Evolutionary conservation across 2,329 filamentous ascomycete genomes (phyloP).

Genomic region (Trichophyton equinum): DNA sequence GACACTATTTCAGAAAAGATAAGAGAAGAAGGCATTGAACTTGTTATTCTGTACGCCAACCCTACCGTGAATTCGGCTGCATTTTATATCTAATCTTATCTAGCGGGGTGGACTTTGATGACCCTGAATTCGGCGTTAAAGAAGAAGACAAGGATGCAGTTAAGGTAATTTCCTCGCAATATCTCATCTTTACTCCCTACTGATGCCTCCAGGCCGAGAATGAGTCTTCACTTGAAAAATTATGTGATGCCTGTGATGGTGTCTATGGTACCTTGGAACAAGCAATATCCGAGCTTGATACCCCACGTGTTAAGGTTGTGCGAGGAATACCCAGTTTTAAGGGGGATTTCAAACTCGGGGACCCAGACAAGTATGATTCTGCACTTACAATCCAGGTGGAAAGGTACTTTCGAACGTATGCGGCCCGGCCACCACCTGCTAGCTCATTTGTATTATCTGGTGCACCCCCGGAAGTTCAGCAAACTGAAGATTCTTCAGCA

Average conservation of each 20-base stretch:
- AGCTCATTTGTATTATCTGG: conserved; percentile 57
- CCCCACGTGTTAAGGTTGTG: conserved; percentile 62
- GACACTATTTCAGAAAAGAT: conserved; percentile 60
- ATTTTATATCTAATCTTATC: conserved; percentile 17
- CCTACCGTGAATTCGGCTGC: not conserved
- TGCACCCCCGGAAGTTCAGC: conserved; percentile 34
- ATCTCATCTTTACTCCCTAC: not conserved
- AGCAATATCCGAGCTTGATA: conserved; percentile 66
- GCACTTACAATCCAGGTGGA: conserved; percentile 77
- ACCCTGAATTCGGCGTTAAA: conserved; percentile 76
- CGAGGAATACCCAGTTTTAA: conserved; percentile 68
- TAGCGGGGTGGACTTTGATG: conserved; percentile 87
- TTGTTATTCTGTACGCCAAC: conserved; percentile 59
- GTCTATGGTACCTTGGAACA: conserved; percentile 74
- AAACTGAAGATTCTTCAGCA: conserved; percentile 42
- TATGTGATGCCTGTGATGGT: conserved; percentile 59
- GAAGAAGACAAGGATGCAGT: conserved; percentile 66
- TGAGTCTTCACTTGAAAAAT: conserved; percentile 52
- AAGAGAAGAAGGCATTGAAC: conserved; percentile 61
- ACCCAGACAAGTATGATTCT: conserved; percentile 58
- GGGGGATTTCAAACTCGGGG: conserved; percentile 66
- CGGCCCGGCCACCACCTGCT: conserved; percentile 60
- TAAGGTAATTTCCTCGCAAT: conserved; percentile 44
- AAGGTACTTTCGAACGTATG: conserved; percentile 75
- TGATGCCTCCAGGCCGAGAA: conserved; percentile 46